A percentile compares a stretch with the other conserved stretches of the same genome.
Evolutionary conservation across 2,329 filamentous ascomycete species (phyloP).

Genomic region (Alternaria tenuissima): DNA sequence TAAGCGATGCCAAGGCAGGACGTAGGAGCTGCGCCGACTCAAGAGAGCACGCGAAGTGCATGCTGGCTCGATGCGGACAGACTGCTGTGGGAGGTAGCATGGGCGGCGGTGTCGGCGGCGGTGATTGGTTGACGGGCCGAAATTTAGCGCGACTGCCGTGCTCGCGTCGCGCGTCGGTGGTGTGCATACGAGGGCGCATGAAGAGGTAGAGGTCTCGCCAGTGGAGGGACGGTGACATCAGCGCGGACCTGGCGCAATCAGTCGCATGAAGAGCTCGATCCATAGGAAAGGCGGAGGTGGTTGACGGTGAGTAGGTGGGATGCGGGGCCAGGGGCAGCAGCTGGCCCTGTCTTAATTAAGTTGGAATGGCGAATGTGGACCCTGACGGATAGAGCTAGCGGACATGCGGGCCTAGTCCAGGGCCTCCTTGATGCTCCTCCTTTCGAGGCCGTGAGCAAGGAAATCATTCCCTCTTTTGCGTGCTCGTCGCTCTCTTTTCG

Average conservation of each 20-base stretch:
- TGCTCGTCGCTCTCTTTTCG: conserved; percentile 11
- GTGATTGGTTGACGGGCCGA: background rate
- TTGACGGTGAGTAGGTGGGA: conserved; percentile 8
- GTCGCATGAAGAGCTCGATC: conserved; percentile 3
- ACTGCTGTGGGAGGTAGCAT: background rate
- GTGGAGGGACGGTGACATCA: conserved; percentile 11
- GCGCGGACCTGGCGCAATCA: background rate
- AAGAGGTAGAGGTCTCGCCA: background rate
- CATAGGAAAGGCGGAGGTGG: conserved; percentile 5
- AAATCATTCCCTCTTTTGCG: conserved; percentile 8
- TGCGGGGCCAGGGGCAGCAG: conserved; percentile 22
- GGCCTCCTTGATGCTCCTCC: conserved; percentile 34
- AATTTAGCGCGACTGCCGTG: background rate
- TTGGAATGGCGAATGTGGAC: conserved; percentile 20
- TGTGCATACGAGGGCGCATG: background rate
- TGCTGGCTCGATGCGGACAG: conserved; percentile 3
- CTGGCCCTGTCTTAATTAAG: conserved; percentile 22
- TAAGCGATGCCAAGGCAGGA: conserved; percentile 9
- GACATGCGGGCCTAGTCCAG: conserved; percentile 11
- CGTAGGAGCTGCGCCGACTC: background rate
- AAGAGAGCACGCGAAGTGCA: background rate
- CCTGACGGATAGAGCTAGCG: conserved; percentile 17
- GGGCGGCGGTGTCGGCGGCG: background rate
- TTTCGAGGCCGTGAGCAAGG: conserved; percentile 11
- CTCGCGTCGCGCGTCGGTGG: conserved; percentile 1